Percentiles rank a stretch among this genome's conserved stretches.
phyloP scores from a whole-genome alignment of 2,329 filamentous ascomycete species.

The Cadophora sp. region DNA sequence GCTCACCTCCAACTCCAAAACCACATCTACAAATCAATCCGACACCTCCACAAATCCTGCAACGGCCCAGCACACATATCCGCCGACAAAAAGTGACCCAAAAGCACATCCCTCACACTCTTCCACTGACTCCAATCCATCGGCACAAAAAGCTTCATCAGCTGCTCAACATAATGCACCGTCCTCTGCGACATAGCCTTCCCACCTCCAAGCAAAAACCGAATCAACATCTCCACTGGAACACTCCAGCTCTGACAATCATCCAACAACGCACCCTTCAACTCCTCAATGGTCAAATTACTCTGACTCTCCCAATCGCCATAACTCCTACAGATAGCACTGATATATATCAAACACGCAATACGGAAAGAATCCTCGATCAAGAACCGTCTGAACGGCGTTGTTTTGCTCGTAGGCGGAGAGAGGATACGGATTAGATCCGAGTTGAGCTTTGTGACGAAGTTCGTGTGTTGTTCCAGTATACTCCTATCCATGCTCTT shows the following conservation, averaged over 20 bases:
- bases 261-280: conserved; percentile 4
- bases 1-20: too few relatives aligned
- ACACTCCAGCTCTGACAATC: background rate
- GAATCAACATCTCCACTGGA: background rate
- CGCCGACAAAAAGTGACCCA: conserved; percentile 10
- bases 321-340: conserved; percentile 7
- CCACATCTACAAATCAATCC: background rate
- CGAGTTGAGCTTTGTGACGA: conserved; percentile 5
- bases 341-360: conserved; percentile 19
- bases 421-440: conserved; percentile 1
- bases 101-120: background rate
- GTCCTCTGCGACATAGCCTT: background rate
- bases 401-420: background rate
- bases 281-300: background rate
- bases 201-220: conserved; percentile 1
- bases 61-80: conserved; percentile 15
- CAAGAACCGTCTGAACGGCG: conserved; percentile 15
- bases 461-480: background rate
- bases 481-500: conserved; percentile 11
- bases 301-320: background rate
- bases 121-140: conserved; percentile 15
- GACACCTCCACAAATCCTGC: conserved; percentile 20
- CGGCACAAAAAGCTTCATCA: conserved; percentile 18
- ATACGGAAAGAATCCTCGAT: conserved; percentile 22
- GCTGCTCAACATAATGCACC: conserved; percentile 8